Evolutionary conservation across 805 yeast genomes (phyloP).

Genomic region (Kuraishia floccosa): DNA sequence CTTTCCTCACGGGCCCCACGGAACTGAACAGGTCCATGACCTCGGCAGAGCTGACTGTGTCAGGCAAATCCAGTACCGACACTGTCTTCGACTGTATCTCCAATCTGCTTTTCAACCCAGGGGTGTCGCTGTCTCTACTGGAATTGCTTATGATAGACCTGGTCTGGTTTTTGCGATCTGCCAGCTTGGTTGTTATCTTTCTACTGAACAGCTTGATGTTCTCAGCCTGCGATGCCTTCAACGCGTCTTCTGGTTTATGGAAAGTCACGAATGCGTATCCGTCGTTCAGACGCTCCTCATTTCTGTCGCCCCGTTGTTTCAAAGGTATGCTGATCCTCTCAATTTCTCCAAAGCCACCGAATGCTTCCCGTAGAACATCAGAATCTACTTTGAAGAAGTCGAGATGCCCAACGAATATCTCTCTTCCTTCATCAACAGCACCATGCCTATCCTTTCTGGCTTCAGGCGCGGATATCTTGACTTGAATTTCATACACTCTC

Average conservation of each 20-base stretch:
- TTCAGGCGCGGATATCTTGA: conserved; percentile 52
- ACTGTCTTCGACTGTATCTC: conserved; percentile 10
- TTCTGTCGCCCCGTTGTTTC: conserved; percentile 17
- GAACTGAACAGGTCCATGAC: conserved; percentile 17
- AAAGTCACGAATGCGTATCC: conserved; percentile 63
- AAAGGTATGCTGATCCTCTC: conserved; percentile 42
- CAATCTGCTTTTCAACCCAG: conserved; percentile 5
- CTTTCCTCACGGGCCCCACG: conserved; percentile 25
- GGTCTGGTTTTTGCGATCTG: conserved; percentile 27
- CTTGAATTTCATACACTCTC: conserved; percentile 30
- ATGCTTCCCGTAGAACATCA: conserved; percentile 24
- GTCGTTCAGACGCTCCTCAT: conserved; percentile 27
- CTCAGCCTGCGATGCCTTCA: conserved; percentile 29
- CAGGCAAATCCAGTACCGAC: conserved; percentile 17
- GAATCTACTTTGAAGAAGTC: conserved; percentile 32
- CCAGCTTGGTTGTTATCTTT: conserved; percentile 33
- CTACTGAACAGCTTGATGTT: conserved; percentile 32
- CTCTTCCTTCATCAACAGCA: conserved; percentile 41
- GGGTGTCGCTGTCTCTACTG: background rate
- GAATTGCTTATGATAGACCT: conserved; percentile 6
- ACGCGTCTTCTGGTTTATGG: conserved; percentile 28
- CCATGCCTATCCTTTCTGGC: conserved; percentile 28
- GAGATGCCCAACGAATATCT: conserved; percentile 42
- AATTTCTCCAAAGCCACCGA: conserved; percentile 39
- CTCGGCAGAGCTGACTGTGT: conserved; percentile 24